These are phyloP conservation scores for Chaetomium tenue DNA, from an alignment of 495 filamentous ascomycete genomes.

Conservation along the genomic window DNA sequence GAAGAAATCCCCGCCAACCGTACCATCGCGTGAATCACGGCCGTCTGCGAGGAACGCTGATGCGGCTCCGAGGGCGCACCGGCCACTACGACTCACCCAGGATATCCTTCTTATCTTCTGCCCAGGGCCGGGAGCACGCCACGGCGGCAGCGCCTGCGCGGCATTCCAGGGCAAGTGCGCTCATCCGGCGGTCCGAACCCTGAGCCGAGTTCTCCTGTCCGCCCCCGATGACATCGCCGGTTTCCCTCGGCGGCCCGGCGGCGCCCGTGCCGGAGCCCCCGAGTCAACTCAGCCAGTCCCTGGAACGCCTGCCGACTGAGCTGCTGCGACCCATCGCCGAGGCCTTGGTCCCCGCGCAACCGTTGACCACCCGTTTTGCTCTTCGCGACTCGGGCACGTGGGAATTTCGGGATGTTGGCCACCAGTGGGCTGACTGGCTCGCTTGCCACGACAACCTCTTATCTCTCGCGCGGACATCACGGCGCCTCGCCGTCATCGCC, in stretches of 20 bases:
- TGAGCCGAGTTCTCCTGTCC: background rate
- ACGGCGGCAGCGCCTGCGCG: conserved; percentile 14
- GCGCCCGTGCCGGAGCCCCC: background rate
- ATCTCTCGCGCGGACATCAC: conserved; percentile 34
- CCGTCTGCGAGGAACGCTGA: background rate
- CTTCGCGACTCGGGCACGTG: conserved; percentile 36
- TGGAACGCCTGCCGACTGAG: conserved; percentile 34
- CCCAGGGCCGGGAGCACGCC: background rate
- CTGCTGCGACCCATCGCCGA: conserved; percentile 35
- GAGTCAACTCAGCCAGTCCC: conserved; percentile 10
- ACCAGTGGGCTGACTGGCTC: conserved; percentile 36
- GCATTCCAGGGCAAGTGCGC: conserved; percentile 1
- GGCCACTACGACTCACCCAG: background rate
- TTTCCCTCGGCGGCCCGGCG: background rate
- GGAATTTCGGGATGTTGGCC: conserved; percentile 34
- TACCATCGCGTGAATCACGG: conserved; percentile 1
- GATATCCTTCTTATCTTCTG: background rate
- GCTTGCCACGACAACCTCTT: conserved; percentile 28
- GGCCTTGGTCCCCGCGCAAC: conserved; percentile 28
- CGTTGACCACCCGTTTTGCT: conserved; percentile 35
- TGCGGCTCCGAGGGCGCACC: conserved; percentile 16
- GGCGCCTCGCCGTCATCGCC: conserved; percentile 34
- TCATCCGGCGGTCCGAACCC: background rate
- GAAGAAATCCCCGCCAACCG: conserved; percentile 18
- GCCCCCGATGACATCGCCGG: conserved; percentile 19